Evolutionary conservation across 2,329 filamentous ascomycete species (phyloP).

Genomic region (Pseudocercospora musae): DNA sequence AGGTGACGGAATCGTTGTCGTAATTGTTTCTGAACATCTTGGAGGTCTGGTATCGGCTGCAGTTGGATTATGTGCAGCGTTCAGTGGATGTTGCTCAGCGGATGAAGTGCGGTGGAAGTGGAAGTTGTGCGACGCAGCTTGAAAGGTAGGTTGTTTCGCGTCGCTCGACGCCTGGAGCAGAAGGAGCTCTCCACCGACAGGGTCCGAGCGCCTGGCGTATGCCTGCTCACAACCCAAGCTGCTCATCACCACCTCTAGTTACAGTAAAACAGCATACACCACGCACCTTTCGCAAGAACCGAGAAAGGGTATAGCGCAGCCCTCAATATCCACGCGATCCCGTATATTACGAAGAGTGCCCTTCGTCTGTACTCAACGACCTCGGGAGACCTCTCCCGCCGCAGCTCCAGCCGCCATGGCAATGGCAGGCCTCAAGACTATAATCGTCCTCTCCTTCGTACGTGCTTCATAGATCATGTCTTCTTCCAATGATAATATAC

Average conservation of each 20-base stretch:
- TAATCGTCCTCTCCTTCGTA: constrained; percentile 97
- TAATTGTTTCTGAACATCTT: constrained; percentile 99
- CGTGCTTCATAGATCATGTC: constrained; percentile 26
- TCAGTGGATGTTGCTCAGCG: background rate
- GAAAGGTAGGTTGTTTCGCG: constrained; percentile 2
- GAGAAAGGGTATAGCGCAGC: background rate
- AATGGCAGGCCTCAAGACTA: constrained; percentile 94
- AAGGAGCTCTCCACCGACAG: background rate
- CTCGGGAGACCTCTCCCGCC: background rate
- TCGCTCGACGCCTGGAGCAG: background rate
- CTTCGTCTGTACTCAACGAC: background rate
- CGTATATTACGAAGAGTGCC: background rate
- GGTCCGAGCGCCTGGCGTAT: background rate
- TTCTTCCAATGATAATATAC: constrained; percentile 18
- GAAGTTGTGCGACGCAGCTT: background rate
- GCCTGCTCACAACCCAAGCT: background rate
- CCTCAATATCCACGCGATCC: background rate
- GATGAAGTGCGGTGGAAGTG: background rate
- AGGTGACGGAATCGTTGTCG: constrained; percentile 99
- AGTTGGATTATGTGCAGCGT: background rate
- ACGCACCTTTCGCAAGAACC: background rate
- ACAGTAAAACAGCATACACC: background rate
- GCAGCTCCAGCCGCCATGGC: constrained; percentile 25
- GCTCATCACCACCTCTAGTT: background rate
- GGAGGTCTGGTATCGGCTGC: background rate